A percentile compares a stretch with the other conserved stretches of the same genome.
phyloP scores from a whole-genome alignment of 441 rosid species.

The Gossypium gossypioides region DNA sequence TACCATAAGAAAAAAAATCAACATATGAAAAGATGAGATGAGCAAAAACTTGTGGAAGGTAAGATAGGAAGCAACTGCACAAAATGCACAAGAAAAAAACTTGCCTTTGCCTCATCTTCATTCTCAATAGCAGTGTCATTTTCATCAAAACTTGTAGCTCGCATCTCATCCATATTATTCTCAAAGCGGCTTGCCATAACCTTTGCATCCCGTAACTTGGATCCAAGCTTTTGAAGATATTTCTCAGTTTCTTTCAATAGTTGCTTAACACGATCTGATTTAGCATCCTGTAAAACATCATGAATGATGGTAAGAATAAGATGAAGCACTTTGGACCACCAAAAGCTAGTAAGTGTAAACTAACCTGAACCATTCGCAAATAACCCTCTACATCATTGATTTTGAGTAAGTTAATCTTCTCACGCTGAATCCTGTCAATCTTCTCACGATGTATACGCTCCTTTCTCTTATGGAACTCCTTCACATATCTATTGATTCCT shows the following conservation, averaged over 20 bases:
- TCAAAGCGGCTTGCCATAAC: conserved; percentile 47
- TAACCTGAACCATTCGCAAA: conserved; percentile 93
- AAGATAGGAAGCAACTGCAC: conserved; percentile 14
- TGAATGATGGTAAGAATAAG: conserved; percentile 11
- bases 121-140: conserved; percentile 57
- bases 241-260: conserved; percentile 87
- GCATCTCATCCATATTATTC: conserved; percentile 54
- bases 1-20: neutral
- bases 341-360: conserved; percentile 21
- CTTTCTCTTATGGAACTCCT: conserved; percentile 87
- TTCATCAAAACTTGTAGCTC: conserved; percentile 33
- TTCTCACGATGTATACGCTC: conserved; percentile 93
- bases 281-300: conserved; percentile 59
- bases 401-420: conserved; percentile 84
- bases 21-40: neutral
- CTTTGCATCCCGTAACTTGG: conserved; percentile 74
- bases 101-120: conserved; percentile 94
- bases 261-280: conserved; percentile 91
- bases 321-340: conserved; percentile 6
- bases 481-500: conserved; percentile 75
- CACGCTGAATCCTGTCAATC: conserved; percentile 89
- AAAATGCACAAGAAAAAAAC: conserved; percentile 17
- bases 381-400: conserved; percentile 97
- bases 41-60: neutral
- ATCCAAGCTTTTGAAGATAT: conserved; percentile 83